A percentile compares a stretch with the other conserved stretches of the same genome.
phyloP scores from a whole-genome alignment of 2,329 filamentous ascomycete genomes.

The Talaromyces sp. region DNA sequence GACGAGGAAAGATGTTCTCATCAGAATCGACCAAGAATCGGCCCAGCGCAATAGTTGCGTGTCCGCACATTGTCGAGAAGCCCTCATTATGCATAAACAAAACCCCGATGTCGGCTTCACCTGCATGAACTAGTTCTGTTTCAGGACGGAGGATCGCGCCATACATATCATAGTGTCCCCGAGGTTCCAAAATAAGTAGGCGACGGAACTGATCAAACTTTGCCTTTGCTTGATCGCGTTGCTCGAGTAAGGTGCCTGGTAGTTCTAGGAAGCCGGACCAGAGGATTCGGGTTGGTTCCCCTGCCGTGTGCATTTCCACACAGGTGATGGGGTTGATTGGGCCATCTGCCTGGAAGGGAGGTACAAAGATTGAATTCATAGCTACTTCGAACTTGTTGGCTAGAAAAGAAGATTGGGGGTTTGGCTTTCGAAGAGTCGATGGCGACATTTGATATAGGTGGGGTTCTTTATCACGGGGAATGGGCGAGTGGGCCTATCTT shows the following conservation, averaged over 20 bases:
- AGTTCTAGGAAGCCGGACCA: constrained; percentile 45
- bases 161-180: constrained; percentile 57
- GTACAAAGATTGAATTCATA: too few species aligned
- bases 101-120: constrained; percentile 52
- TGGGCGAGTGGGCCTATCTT: not conserved
- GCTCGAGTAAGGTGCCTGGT: constrained; percentile 44
- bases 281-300: constrained; percentile 54
- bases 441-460: too few species aligned
- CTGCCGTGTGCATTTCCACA: constrained; percentile 53
- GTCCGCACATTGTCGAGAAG: constrained; percentile 56
- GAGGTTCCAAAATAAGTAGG: constrained; percentile 51
- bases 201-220: constrained; percentile 47
- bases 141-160: constrained; percentile 49
- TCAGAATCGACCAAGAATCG: constrained; percentile 48
- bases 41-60: constrained; percentile 55
- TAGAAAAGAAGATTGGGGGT: too few species aligned
- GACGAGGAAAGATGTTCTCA: constrained; percentile 43
- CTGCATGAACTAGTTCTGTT: constrained; percentile 45
- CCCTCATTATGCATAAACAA: constrained; percentile 54
- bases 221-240: constrained; percentile 42
- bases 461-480: not conserved
- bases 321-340: constrained; percentile 26
- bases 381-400: too few species aligned
- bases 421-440: too few species aligned
- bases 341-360: not conserved